Evolutionary conservation across 352 stramenopile species (phyloP).

Genomic region (Achlya hypogyna): DNA sequence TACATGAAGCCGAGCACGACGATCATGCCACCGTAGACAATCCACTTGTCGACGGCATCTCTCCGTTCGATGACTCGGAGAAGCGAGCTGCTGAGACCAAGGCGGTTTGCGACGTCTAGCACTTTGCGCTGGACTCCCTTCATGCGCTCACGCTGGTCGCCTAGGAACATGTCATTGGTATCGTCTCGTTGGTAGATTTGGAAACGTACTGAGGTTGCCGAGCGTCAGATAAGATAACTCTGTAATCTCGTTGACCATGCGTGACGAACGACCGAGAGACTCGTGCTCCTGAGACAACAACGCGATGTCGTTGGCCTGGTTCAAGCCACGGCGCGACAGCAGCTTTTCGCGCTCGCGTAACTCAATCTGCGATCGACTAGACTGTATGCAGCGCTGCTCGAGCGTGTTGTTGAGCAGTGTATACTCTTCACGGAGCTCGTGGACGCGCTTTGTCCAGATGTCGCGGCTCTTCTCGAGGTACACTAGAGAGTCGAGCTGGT

Average conservation of each 20-base stretch:
- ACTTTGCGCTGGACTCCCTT: conserved; percentile 69
- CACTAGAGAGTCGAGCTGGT: conserved; percentile 74
- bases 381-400: conserved; percentile 69
- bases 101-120: conserved; percentile 72
- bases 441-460: conserved; percentile 73
- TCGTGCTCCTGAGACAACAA: conserved; percentile 51
- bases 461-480: conserved; percentile 44
- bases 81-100: conserved; percentile 73
- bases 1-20: conserved; percentile 78
- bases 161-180: conserved; percentile 23
- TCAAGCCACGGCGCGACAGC: conserved; percentile 34
- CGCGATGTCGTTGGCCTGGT: neutral
- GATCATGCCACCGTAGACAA: conserved; percentile 73
- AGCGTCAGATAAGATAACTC: conserved; percentile 62
- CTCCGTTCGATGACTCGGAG: conserved; percentile 73
- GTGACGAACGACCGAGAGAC: conserved; percentile 61
- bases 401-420: conserved; percentile 50
- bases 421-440: conserved; percentile 67
- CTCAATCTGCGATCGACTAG: conserved; percentile 55
- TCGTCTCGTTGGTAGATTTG: conserved; percentile 64
- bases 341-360: conserved; percentile 65
- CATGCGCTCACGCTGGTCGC: neutral
- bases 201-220: conserved; percentile 40
- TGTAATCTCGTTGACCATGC: conserved; percentile 76
- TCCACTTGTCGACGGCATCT: conserved; percentile 79